phyloP scores from a whole-genome alignment of 805 yeast genomes.

The Hanseniaspora meyeri region DNA sequence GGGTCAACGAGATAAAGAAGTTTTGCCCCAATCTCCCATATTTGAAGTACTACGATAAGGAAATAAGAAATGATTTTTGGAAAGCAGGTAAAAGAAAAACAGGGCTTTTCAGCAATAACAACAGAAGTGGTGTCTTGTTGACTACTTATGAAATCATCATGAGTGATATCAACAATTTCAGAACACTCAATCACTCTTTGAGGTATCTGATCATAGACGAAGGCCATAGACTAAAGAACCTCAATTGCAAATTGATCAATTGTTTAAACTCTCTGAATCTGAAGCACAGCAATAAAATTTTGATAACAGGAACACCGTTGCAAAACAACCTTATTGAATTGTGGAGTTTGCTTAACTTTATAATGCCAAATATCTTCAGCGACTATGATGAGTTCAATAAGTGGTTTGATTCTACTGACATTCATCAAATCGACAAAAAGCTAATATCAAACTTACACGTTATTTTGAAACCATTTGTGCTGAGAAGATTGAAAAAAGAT shows the following conservation, averaged over 20 bases:
- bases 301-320: slow-evolving; percentile 91
- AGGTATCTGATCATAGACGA: slow-evolving; percentile 84
- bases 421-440: slow-evolving; percentile 18
- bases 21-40: slow-evolving; percentile 64
- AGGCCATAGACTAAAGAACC: slow-evolving; percentile 85
- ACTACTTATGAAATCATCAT: slow-evolving; percentile 76
- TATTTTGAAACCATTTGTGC: slow-evolving; percentile 73
- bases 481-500: slow-evolving; percentile 67
- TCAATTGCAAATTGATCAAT: slow-evolving; percentile 60
- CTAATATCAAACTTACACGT: slow-evolving; percentile 71
- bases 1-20: slow-evolving; percentile 59
- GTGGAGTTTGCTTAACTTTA: slow-evolving; percentile 85
- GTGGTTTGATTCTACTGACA: slow-evolving; percentile 80
- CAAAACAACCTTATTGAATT: slow-evolving; percentile 83
- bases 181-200: slow-evolving; percentile 42
- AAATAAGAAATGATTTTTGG: slow-evolving; percentile 31
- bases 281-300: slow-evolving; percentile 51
- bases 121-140: slow-evolving; percentile 41
- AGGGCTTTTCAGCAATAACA: slow-evolving; percentile 2
- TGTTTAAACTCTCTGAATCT: slow-evolving; percentile 49
- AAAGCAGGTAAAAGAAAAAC: background rate
- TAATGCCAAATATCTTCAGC: slow-evolving; percentile 83
- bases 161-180: slow-evolving; percentile 48
- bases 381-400: slow-evolving; percentile 81
- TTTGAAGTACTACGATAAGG: slow-evolving; percentile 51